phyloP scores from a whole-genome alignment of 257 asterid genomes.

The Solanum pimpinellifolium region DNA sequence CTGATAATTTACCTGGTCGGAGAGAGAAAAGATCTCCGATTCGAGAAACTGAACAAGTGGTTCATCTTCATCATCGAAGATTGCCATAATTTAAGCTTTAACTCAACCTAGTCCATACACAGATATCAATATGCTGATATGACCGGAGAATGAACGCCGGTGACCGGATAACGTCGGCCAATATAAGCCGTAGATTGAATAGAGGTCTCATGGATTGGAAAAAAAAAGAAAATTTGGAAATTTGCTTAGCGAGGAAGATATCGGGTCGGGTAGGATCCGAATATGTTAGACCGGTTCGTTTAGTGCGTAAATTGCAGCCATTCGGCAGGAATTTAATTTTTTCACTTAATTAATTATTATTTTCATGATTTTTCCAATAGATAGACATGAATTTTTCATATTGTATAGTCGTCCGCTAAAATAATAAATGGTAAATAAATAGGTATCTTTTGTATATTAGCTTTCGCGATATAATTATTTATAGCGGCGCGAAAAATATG shows the following conservation, averaged over 20 bases:
- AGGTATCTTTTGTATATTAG: neutral
- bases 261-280: neutral
- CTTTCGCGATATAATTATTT: neutral
- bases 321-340: neutral
- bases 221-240: neutral
- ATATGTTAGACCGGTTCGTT: neutral
- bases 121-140: neutral
- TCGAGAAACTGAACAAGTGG: constrained; percentile 74
- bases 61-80: constrained; percentile 79
- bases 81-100: constrained; percentile 29
- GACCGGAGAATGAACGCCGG: constrained; percentile 24
- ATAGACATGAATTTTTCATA: neutral
- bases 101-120: neutral
- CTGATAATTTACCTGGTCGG: constrained; percentile 45
- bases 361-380: neutral
- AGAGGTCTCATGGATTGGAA: neutral
- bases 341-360: no score
- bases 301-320: neutral
- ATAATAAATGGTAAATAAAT: neutral
- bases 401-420: neutral
- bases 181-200: constrained; percentile 37
- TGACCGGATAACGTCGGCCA: constrained; percentile 30
- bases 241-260: neutral
- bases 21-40: constrained; percentile 58
- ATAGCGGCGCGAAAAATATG: neutral